phyloP scores from a whole-genome alignment of 495 filamentous ascomycete species.

The Massariosphaeria phaeospora region DNA sequence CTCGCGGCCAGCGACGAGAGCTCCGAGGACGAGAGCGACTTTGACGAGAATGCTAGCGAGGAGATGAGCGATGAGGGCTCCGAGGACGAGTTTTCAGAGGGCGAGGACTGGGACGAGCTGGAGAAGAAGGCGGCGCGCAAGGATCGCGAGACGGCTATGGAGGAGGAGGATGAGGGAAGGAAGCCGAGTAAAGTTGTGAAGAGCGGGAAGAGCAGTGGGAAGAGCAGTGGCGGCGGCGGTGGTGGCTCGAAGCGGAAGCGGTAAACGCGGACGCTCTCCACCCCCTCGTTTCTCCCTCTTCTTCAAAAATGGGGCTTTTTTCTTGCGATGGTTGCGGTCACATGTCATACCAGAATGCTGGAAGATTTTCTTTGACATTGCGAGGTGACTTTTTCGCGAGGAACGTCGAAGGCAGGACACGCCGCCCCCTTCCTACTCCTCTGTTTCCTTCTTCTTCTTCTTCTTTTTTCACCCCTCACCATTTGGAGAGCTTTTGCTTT shows the following conservation, averaged over 20 bases:
- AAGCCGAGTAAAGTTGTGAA: conserved; percentile 47
- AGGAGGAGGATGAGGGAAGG: conserved; percentile 64
- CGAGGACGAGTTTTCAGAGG: conserved; percentile 70
- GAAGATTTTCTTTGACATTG: too few species aligned
- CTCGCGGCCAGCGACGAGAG: conserved; percentile 72
- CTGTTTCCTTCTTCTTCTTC: too few species aligned
- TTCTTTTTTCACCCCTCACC: too few species aligned
- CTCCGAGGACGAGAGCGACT: conserved; percentile 84
- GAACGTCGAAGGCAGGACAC: too few species aligned
- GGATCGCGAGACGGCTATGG: conserved; percentile 67
- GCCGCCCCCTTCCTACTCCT: too few species aligned
- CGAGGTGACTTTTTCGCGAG: too few species aligned
- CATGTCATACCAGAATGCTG: too few species aligned
- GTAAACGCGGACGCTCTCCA: not conserved
- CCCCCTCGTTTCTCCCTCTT: too few species aligned
- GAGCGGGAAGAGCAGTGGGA: conserved; percentile 1
- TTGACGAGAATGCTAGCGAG: conserved; percentile 82
- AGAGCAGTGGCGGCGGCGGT: not conserved
- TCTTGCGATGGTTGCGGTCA: too few species aligned
- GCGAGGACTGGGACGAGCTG: conserved; percentile 88
- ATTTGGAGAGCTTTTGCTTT: too few species aligned
- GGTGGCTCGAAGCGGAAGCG: conserved; percentile 21
- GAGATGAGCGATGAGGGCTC: conserved; percentile 59
- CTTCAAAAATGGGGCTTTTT: too few species aligned
- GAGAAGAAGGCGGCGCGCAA: conserved; percentile 86